Percentiles rank a stretch among this genome's conserved stretches.
phyloP scores from a whole-genome alignment of 1,284 basidiomycete species.

The Apiotrichum laibachii region DNA sequence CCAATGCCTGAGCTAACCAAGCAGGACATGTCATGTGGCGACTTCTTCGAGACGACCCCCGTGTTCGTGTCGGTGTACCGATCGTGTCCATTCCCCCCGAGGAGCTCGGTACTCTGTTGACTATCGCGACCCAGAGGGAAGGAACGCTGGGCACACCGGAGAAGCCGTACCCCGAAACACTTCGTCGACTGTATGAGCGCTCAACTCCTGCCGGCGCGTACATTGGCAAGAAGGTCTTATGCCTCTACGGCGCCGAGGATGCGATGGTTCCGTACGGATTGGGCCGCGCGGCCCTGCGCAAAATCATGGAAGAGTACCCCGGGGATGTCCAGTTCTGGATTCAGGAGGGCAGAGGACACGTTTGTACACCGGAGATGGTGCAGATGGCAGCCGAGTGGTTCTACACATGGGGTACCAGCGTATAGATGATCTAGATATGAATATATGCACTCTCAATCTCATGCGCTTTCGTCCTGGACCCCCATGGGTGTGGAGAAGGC shows the following conservation, averaged over 20 bases:
- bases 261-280: slow-evolving; percentile 36
- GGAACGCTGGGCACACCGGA: slow-evolving; percentile 31
- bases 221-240: slow-evolving; percentile 65
- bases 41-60: slow-evolving; percentile 55
- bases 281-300: slow-evolving; percentile 34
- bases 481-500: no score
- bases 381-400: slow-evolving; percentile 43
- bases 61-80: slow-evolving; percentile 69
- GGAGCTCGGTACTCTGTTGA: slow-evolving; percentile 55
- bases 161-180: neutral
- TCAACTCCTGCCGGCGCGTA: slow-evolving; percentile 48
- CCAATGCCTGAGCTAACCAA: neutral
- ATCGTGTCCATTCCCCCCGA: slow-evolving; percentile 69
- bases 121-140: slow-evolving; percentile 44
- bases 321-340: slow-evolving; percentile 37
- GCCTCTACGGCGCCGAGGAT: slow-evolving; percentile 59
- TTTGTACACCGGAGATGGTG: slow-evolving; percentile 45
- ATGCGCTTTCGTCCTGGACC: no score
- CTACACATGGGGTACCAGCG: slow-evolving; percentile 30
- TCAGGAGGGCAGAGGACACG: slow-evolving; percentile 11
- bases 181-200: neutral
- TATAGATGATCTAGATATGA: neutral
- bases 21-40: slow-evolving; percentile 17
- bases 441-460: no score
- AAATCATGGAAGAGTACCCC: slow-evolving; percentile 21